phyloP scores from a whole-genome alignment of 768 basidiomycete genomes.

The Pholiota microspora region DNA sequence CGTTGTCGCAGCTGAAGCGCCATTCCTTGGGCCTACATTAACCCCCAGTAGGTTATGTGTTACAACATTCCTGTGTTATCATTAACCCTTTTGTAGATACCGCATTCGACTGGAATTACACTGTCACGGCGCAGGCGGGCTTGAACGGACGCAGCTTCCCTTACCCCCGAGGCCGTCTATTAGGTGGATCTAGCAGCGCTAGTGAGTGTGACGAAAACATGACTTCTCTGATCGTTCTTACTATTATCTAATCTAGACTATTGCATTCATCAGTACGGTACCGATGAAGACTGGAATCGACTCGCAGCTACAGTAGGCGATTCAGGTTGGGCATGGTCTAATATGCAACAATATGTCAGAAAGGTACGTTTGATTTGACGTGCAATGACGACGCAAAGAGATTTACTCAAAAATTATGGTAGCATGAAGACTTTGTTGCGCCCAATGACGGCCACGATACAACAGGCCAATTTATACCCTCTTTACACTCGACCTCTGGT shows the following conservation, averaged over 20 bases:
- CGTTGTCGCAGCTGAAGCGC: slow-evolving; percentile 11
- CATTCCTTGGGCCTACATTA: slow-evolving; percentile 16
- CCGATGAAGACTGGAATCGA: slow-evolving; percentile 37
- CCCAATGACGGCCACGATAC: slow-evolving; percentile 36
- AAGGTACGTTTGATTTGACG: too few species aligned
- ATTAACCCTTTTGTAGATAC: not conserved
- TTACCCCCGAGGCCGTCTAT: not conserved
- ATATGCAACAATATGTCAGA: slow-evolving; percentile 29
- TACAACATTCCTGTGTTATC: not conserved
- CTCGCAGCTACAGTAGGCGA: slow-evolving; percentile 33
- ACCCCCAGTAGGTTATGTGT: slow-evolving; percentile 14
- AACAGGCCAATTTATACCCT: slow-evolving; percentile 32
- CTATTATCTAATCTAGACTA: slow-evolving; percentile 22
- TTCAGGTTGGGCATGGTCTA: slow-evolving; percentile 36
- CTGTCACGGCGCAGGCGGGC: not conserved
- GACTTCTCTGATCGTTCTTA: too few species aligned
- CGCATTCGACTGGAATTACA: slow-evolving; percentile 2
- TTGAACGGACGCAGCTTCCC: not conserved
- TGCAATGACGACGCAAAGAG: too few species aligned
- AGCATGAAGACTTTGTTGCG: slow-evolving; percentile 34
- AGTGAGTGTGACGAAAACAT: not conserved
- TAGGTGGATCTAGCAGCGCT: slow-evolving; percentile 1
- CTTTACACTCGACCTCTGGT: slow-evolving; percentile 34
- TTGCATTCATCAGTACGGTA: slow-evolving; percentile 33
- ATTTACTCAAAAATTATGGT: too few species aligned